phyloP scores from a whole-genome alignment of 352 stramenopile genomes.

The Pythium angustatum region DNA sequence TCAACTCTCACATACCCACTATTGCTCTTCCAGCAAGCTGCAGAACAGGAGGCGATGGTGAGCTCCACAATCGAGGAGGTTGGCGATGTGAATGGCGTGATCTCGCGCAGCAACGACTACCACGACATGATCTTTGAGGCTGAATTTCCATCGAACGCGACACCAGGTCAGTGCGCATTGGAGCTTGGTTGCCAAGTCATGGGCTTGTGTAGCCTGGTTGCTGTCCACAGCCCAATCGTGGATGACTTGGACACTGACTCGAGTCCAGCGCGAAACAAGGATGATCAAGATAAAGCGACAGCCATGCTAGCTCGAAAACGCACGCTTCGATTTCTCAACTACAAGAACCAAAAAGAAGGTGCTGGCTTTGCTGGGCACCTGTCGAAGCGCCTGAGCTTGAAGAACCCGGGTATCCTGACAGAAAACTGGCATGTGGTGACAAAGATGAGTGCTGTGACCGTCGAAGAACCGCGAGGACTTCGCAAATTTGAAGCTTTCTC shows the following conservation, averaged over 20 bases:
- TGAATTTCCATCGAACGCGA: constrained; percentile 71
- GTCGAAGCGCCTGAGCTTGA: constrained; percentile 61
- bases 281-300: constrained; percentile 24
- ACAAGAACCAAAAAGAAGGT: constrained; percentile 60
- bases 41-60: constrained; percentile 73
- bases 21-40: constrained; percentile 68
- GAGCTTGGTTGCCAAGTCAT: constrained; percentile 69
- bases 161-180: constrained; percentile 65
- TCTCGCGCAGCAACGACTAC: background rate
- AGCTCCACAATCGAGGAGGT: constrained; percentile 61
- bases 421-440: constrained; percentile 78
- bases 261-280: constrained; percentile 11
- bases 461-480: constrained; percentile 38
- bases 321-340: constrained; percentile 53
- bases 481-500: constrained; percentile 61
- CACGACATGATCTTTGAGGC: constrained; percentile 58
- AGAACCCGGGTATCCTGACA: constrained; percentile 59
- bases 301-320: constrained; percentile 30
- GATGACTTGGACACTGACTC: constrained; percentile 23
- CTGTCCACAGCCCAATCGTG: constrained; percentile 34
- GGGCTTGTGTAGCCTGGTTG: constrained; percentile 55
- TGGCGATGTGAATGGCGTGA: background rate
- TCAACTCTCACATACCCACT: constrained; percentile 70
- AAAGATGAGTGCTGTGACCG: constrained; percentile 50
- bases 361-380: constrained; percentile 72